Base-by-base conservation (phyloP, 176 grass and related monocot genomes). In the Phoenix roebelenii region DNA sequence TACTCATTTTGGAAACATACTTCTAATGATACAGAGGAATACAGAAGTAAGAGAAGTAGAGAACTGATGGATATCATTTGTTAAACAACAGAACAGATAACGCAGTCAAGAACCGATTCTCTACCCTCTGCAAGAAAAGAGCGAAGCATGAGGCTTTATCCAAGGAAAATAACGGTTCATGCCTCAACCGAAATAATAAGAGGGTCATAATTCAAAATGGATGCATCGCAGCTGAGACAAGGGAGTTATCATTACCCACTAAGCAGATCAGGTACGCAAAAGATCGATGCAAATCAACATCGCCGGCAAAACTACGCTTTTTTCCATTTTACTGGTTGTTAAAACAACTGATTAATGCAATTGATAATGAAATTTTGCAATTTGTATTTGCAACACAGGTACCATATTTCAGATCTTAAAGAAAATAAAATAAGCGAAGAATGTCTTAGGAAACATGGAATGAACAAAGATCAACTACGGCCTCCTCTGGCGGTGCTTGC, bases 21-120 rank as follows among this genome's bases (percentile, higher is more conserved):
- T 12, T 44, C 35, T 12, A 9, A 10, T 44, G 6, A 9, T 44
- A 44, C 35, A 12, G 35, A 44, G 10, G 35, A 10, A 10, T 44
- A 12, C 4, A 44, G 1, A 12, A 44, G 35, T 12, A 35, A 35
- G 30, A 7, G 32, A 44, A 14, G 35, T 44, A 12, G 9, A 14
- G 25, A 56, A 70, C 65, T 67, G 12, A 55, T 39, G 1, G 1
- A 0, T 19, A 35, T 55, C 16, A 26, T 26, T 30, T 16, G 24
- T 59, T 22, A 5, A 32, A 14, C 18, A 55, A 70, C 55, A 98
- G 94, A 76, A 98, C 88, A 17, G 84, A 98, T 67, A 98, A 98
- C 76, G 94, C 84, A 55, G 94, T 93, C 22, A 98, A 92, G 64
- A 98, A 98, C 56, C 59, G 94, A 7, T 98, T 98, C 78, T 85